Conservation (phyloP, 176 grass and related monocot species). For the Bolboschoenus planiculmis region DNA sequence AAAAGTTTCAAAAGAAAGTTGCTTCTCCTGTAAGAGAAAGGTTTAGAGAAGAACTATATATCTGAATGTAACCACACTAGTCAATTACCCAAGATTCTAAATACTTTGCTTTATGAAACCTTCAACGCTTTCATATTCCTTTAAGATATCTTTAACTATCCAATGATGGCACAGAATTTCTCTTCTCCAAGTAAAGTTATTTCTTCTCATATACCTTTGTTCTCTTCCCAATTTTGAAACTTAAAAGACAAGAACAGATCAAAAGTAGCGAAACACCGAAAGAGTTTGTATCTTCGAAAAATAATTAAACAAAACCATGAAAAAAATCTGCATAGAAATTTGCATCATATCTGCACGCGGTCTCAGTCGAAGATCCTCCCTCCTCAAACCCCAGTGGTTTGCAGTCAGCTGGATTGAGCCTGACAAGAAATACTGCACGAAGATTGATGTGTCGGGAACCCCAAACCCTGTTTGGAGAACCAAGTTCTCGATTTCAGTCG, state of each 20-base stretch:
- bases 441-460: conserved; percentile 55
- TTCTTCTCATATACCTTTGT: background rate
- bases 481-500: conserved; percentile 45
- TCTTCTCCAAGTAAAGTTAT: conserved; percentile 9
- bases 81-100: conserved; percentile 1
- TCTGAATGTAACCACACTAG: background rate
- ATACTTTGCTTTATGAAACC: conserved; percentile 20
- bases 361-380: conserved; percentile 29
- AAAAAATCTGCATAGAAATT: conserved; percentile 43
- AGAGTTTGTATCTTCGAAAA: background rate
- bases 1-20: background rate
- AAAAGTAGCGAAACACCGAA: background rate
- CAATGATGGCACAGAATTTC: conserved; percentile 20
- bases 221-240: background rate
- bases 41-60: background rate
- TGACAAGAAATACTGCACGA: conserved; percentile 81
- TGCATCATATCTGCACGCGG: conserved; percentile 68
- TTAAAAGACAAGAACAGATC: background rate
- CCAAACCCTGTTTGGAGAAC: conserved; percentile 66
- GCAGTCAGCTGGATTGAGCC: conserved; percentile 54
- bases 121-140: conserved; percentile 17
- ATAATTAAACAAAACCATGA: conserved; percentile 16
- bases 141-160: conserved; percentile 17
- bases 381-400: conserved; percentile 65
- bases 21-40: background rate